These are phyloP conservation scores for Ilex asprella DNA, from an alignment of 257 asterid genomes.

Conservation along the genomic window DNA sequence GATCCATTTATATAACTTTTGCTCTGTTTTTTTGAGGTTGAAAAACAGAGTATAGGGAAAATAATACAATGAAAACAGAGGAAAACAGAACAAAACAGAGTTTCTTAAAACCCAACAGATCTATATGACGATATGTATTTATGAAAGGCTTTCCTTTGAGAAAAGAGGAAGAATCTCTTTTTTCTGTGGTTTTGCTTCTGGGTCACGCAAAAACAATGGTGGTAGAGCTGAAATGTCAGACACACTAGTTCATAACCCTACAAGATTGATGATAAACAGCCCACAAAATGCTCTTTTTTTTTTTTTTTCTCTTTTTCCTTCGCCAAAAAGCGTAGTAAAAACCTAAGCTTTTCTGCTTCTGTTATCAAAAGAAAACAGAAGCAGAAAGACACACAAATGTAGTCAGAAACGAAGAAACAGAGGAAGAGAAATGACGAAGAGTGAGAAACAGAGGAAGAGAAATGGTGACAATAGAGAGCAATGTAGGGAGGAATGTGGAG, in stretches of 20 bases:
- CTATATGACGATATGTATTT: constrained; percentile 16
- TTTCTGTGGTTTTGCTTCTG: constrained; percentile 29
- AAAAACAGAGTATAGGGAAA: constrained; percentile 20
- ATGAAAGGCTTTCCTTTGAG: constrained; percentile 17
- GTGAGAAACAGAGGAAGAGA: constrained; percentile 17
- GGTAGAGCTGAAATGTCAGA: constrained; percentile 64
- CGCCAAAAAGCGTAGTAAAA: constrained; percentile 9
- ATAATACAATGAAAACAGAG: too few species aligned
- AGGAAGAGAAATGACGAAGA: constrained; percentile 5
- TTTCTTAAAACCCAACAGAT: constrained; percentile 17
- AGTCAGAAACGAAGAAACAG: not conserved
- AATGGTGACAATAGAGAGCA: constrained; percentile 7
- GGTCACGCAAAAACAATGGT: constrained; percentile 43
- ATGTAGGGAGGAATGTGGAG: constrained; percentile 30
- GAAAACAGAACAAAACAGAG: constrained; percentile 34
- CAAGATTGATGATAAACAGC: constrained; percentile 1
- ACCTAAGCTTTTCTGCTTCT: constrained; percentile 2
- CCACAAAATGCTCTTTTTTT: not conserved
- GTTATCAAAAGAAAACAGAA: constrained; percentile 11
- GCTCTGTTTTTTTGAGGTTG: constrained; percentile 20
- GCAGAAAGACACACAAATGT: not conserved
- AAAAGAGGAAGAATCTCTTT: constrained; percentile 33
- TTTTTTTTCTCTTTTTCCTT: not conserved
- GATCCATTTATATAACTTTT: constrained; percentile 36
- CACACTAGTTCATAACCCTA: constrained; percentile 34